Base-by-base conservation (phyloP, 352 stramenopile species). In the Phytophthora niederhauseri region DNA sequence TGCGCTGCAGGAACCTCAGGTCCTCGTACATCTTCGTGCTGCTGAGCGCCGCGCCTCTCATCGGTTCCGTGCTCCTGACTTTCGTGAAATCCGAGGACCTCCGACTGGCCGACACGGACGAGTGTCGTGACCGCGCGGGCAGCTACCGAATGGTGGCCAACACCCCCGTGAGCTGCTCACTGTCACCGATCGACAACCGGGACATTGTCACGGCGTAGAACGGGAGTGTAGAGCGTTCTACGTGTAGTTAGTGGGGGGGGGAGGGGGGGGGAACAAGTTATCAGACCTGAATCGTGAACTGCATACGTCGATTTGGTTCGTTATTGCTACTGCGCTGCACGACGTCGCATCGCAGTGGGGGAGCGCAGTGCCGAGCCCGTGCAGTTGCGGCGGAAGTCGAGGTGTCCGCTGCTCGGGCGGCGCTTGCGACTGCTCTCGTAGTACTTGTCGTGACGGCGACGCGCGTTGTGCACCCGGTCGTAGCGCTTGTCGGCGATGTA, bases 1-100 rank as follows among this genome's bases (percentile, higher is more conserved):
- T 82, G 54, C 49, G 75, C 46, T 90, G 81, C 64, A 64, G 22
- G 49, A 87, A 85, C 54, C 49, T 90, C 28, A 75, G 71, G 20
- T 46, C 73, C 4, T 72, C 79, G 1, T 62, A 57, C 8, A 50
- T 76, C n/a, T 84, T 85, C 38, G 51, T 76, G 9, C 70, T 90
- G 12, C 17, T 79, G 9, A 71, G 75, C 28, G 59, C 66, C 3
- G 20, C 80, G 41, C 70, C 74, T 3, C 66, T 86, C 14, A 4
- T 71, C 6, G 68, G 61, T 3, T 81, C 81, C 0, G 51, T 86
- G 26, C 50, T 72, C 19, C 48, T 85, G 14, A 80, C 78, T 12
- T 81, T 80, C 54, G 71, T 73, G 52, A 66, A 48, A 26, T 38
- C 60, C 2, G 60, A 66, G 20, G 70, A 72, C 24, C 31, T 7